These are phyloP conservation scores for Hypoxylon sp. DNA, from an alignment of 2,329 filamentous ascomycete genomes.

Conservation along the genomic window DNA sequence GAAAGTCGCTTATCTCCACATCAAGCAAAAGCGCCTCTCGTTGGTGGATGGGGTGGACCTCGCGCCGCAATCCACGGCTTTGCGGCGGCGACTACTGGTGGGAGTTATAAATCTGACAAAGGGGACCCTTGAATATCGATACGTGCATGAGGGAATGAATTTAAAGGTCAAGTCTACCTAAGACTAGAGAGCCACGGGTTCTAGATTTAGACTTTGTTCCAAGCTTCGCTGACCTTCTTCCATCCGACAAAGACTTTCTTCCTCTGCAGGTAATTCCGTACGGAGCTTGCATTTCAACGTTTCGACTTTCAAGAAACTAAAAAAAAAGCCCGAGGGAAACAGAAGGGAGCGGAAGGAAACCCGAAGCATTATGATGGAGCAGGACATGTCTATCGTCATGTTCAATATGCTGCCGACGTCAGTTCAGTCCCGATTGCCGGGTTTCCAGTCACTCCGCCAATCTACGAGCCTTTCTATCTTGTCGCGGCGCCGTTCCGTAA, in stretches of 20 bases:
- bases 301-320: conserved; percentile 1
- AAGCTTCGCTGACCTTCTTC: conserved; percentile 20
- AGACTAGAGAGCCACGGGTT: conserved; percentile 12
- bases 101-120: conserved; percentile 20
- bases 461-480: conserved; percentile 56
- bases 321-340: background rate
- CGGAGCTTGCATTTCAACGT: conserved; percentile 6
- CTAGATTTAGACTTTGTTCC: conserved; percentile 21
- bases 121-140: conserved; percentile 1
- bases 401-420: conserved; percentile 68
- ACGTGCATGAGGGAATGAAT: conserved; percentile 3
- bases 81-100: conserved; percentile 16
- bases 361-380: conserved; percentile 47
- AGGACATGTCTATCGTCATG: conserved; percentile 62
- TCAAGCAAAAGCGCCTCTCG: conserved; percentile 15
- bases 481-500: conserved; percentile 37
- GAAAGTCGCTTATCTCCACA: conserved; percentile 39
- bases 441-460: conserved; percentile 64
- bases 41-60: conserved; percentile 30
- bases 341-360: conserved; percentile 13
- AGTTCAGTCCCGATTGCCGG: conserved; percentile 66
- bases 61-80: conserved; percentile 28
- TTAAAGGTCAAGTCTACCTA: conserved; percentile 20
- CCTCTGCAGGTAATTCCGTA: background rate
- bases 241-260: conserved; percentile 3